Percentiles rank a stretch among this genome's conserved stretches.
Evolutionary conservation across 2,329 filamentous ascomycete genomes (phyloP).

Genomic region (Fusarium sp.): DNA sequence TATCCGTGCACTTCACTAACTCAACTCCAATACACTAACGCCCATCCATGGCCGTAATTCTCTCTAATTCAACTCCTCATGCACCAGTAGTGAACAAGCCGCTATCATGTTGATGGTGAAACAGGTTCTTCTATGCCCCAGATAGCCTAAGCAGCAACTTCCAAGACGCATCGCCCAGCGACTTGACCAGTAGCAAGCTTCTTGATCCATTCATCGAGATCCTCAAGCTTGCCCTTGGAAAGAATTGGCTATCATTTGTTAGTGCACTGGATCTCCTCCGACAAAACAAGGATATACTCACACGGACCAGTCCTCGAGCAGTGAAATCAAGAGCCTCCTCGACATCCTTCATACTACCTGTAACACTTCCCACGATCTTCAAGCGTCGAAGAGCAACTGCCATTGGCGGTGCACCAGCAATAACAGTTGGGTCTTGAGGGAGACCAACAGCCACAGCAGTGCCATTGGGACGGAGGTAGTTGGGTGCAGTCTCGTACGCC

Average conservation of each 20-base stretch:
- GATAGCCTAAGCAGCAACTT: slow-evolving; percentile 23
- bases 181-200: slow-evolving; percentile 40
- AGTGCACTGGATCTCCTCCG: background rate
- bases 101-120: too few relatives aligned
- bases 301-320: slow-evolving; percentile 37
- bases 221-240: slow-evolving; percentile 41
- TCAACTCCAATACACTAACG: too few relatives aligned
- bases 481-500: slow-evolving; percentile 92
- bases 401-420: slow-evolving; percentile 40
- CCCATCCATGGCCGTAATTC: too few relatives aligned
- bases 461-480: slow-evolving; percentile 83
- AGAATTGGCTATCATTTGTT: slow-evolving; percentile 36
- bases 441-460: slow-evolving; percentile 87
- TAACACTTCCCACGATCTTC: slow-evolving; percentile 43
- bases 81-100: too few relatives aligned
- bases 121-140: too few relatives aligned
- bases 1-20: background rate
- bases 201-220: slow-evolving; percentile 39
- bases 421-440: slow-evolving; percentile 56
- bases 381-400: slow-evolving; percentile 28
- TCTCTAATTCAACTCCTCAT: background rate
- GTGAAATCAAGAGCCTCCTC: slow-evolving; percentile 46
- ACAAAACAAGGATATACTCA: background rate
- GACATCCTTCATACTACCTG: slow-evolving; percentile 40
- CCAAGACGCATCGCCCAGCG: slow-evolving; percentile 40